These are phyloP conservation scores for Aureobasidium leucospermi DNA, from an alignment of 2,329 filamentous ascomycete species.

Conservation along the genomic window DNA sequence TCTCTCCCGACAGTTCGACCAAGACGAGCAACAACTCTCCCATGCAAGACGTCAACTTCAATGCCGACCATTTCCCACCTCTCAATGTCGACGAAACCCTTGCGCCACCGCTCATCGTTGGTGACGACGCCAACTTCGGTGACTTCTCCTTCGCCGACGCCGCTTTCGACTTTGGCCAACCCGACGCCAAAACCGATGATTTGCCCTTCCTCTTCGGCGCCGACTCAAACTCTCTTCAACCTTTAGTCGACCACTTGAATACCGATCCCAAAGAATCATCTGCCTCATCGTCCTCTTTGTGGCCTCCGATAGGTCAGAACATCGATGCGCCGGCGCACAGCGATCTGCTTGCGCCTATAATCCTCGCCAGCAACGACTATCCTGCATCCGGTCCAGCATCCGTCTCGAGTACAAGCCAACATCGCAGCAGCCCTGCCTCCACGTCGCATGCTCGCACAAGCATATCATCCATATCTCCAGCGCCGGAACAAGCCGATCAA, in stretches of 20 bases:
- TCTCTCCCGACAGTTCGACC: slow-evolving; percentile 27
- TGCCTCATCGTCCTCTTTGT: neutral
- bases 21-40: slow-evolving; percentile 30
- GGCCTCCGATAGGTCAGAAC: neutral
- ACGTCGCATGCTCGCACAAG: slow-evolving; percentile 23
- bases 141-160: slow-evolving; percentile 20
- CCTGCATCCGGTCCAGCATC: neutral
- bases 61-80: slow-evolving; percentile 20
- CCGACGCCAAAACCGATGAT: slow-evolving; percentile 9
- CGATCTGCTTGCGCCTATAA: slow-evolving; percentile 4
- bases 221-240: slow-evolving; percentile 9
- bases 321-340: slow-evolving; percentile 7
- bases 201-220: slow-evolving; percentile 16
- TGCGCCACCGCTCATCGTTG: slow-evolving; percentile 27
- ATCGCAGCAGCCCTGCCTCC: slow-evolving; percentile 23
- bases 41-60: slow-evolving; percentile 21
- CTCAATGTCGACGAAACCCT: slow-evolving; percentile 20
- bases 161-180: slow-evolving; percentile 24
- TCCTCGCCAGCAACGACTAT: slow-evolving; percentile 14
- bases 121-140: slow-evolving; percentile 25
- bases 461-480: slow-evolving; percentile 25
- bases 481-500: slow-evolving; percentile 14
- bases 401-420: neutral
- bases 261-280: slow-evolving; percentile 18
- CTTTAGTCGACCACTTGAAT: slow-evolving; percentile 17